Conservation (phyloP, 2,329 filamentous ascomycete genomes). For the Westerdykella aurantiaca region DNA sequence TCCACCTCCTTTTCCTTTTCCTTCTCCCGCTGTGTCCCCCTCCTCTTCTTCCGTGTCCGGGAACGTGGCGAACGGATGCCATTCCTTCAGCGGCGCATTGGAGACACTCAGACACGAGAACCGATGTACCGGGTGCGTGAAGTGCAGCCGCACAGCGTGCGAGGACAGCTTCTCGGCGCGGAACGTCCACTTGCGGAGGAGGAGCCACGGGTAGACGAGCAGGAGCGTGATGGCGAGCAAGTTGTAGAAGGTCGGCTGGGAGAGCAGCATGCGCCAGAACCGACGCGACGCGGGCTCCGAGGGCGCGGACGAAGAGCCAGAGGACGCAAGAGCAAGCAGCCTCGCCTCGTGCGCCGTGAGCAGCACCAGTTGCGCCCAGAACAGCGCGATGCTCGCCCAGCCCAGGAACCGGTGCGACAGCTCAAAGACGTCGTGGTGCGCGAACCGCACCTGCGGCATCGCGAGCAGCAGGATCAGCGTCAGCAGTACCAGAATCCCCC, state of each 20-base stretch:
- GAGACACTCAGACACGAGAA: slow-evolving; percentile 31
- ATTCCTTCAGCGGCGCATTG: slow-evolving; percentile 25
- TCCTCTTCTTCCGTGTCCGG: slow-evolving; percentile 9
- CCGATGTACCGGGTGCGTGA: slow-evolving; percentile 20
- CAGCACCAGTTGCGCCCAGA: slow-evolving; percentile 23
- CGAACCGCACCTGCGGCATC: slow-evolving; percentile 16
- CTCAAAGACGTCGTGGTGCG: slow-evolving; percentile 31
- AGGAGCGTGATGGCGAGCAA: slow-evolving; percentile 58
- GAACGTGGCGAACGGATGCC: slow-evolving; percentile 37
- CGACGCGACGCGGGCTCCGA: too few relatives aligned
- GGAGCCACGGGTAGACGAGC: slow-evolving; percentile 67
- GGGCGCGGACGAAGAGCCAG: neutral
- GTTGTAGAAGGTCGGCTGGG: slow-evolving; percentile 54
- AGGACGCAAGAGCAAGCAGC: neutral
- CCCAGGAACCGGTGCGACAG: slow-evolving; percentile 32
- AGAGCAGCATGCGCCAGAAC: slow-evolving; percentile 6
- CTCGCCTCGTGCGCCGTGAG: slow-evolving; percentile 6
- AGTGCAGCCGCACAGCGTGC: slow-evolving; percentile 65
- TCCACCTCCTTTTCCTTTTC: neutral
- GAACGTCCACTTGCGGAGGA: slow-evolving; percentile 63
- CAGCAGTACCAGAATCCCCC: slow-evolving; percentile 16
- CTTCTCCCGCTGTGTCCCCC: neutral
- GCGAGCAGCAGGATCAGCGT: slow-evolving; percentile 21
- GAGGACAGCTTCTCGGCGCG: slow-evolving; percentile 61
- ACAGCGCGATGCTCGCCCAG: slow-evolving; percentile 26